phyloP scores from a whole-genome alignment of 768 basidiomycete genomes.

The Russula ochroleuca region DNA sequence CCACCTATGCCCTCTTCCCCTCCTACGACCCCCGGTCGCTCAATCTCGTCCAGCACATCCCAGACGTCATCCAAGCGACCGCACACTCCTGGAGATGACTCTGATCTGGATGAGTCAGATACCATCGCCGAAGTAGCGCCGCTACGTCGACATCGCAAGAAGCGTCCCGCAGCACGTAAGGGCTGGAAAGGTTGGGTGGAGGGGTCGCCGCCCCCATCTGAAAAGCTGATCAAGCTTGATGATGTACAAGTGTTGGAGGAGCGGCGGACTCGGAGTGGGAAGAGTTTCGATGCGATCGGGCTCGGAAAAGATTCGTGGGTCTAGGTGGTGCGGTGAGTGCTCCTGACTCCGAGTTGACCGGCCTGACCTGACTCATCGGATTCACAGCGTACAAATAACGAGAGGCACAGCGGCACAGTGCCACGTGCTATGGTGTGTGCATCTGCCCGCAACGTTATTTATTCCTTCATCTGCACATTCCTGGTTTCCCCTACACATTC shows the following conservation, averaged over 20 bases:
- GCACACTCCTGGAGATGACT: conserved; percentile 63
- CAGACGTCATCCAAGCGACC: conserved; percentile 78
- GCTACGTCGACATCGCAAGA: conserved; percentile 38
- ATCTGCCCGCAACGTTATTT: conserved; percentile 20
- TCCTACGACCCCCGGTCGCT: conserved; percentile 70
- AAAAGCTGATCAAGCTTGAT: conserved; percentile 80
- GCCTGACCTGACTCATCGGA: not conserved
- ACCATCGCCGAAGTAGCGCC: conserved; percentile 29
- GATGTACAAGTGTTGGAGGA: conserved; percentile 65
- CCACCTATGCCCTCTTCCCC: conserved; percentile 62
- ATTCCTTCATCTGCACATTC: conserved; percentile 18
- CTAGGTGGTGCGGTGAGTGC: conserved; percentile 44
- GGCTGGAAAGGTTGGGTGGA: conserved; percentile 93
- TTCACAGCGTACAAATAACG: conserved; percentile 4
- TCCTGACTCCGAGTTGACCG: not conserved
- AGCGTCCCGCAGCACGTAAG: conserved; percentile 63
- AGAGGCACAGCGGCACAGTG: conserved; percentile 4
- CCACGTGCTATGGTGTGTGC: conserved; percentile 30
- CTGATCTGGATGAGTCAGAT: conserved; percentile 26
- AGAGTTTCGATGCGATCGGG: conserved; percentile 77
- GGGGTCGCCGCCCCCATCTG: conserved; percentile 74
- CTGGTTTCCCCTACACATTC: conserved; percentile 13
- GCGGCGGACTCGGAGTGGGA: conserved; percentile 74
- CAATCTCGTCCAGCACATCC: conserved; percentile 67
- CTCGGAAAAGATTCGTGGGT: conserved; percentile 78